These are phyloP conservation scores for Entoloma clypeatum DNA, from an alignment of 1,284 basidiomycete species.

Conservation along the genomic window DNA sequence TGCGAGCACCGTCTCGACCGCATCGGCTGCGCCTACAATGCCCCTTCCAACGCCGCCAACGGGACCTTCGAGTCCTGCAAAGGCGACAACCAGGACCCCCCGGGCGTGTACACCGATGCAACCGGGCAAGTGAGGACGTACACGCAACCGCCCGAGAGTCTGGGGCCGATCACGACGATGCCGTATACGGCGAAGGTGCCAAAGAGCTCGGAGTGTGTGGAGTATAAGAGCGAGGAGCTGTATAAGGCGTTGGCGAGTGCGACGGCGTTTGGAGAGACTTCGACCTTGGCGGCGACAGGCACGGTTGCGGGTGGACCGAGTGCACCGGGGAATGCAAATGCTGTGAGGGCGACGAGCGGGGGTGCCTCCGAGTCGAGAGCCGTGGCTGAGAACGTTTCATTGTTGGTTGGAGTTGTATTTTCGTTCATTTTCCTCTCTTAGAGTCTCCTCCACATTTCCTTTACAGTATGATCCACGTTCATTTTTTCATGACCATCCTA, in stretches of 20 bases:
- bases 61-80: slow-evolving; percentile 59
- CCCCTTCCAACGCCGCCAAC: slow-evolving; percentile 53
- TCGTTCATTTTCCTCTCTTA: no score
- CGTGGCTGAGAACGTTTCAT: no score
- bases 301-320: no score
- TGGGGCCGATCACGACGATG: slow-evolving; percentile 50
- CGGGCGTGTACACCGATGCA: slow-evolving; percentile 37
- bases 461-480: no score
- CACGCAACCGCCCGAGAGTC: slow-evolving; percentile 57
- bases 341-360: no score
- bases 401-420: no score
- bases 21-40: slow-evolving; percentile 68
- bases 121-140: slow-evolving; percentile 42
- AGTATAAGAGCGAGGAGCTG: slow-evolving; percentile 46
- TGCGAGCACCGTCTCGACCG: slow-evolving; percentile 67
- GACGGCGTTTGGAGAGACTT: slow-evolving; percentile 18
- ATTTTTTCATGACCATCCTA: no score
- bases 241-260: slow-evolving; percentile 35
- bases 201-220: slow-evolving; percentile 57
- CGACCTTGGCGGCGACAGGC: slow-evolving; percentile 18
- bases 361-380: no score
- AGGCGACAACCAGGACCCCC: slow-evolving; percentile 56
- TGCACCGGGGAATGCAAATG: no score
- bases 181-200: slow-evolving; percentile 60
- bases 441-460: no score